phyloP scores from a whole-genome alignment of 2,329 filamentous ascomycete genomes.

The Penicillium sp. region DNA sequence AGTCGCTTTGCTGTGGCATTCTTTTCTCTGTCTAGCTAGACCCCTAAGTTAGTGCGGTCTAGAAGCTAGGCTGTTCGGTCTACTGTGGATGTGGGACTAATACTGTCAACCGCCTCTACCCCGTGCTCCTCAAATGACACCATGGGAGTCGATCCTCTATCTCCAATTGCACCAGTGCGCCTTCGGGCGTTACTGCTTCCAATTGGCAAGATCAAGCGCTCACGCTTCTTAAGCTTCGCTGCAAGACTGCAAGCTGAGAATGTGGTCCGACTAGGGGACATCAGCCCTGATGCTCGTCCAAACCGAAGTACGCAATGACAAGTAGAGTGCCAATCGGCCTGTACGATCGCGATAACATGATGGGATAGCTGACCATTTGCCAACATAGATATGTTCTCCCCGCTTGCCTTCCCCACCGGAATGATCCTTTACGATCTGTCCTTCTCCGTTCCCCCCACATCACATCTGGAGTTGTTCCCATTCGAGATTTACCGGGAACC shows the following conservation, averaged over 20 bases:
- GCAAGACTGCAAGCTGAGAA: conserved; percentile 75
- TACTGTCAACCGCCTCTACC: conserved; percentile 34
- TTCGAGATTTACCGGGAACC: conserved; percentile 91
- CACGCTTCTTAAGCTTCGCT: conserved; percentile 77
- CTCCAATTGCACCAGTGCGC: conserved; percentile 87
- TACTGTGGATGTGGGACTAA: conserved; percentile 36
- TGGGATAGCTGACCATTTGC: conserved; percentile 23
- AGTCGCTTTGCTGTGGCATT: background rate
- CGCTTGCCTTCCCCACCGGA: conserved; percentile 81
- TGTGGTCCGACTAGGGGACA: conserved; percentile 80
- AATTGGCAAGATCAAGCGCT: conserved; percentile 79
- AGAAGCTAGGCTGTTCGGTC: conserved; percentile 19
- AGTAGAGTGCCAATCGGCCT: background rate
- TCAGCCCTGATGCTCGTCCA: conserved; percentile 79
- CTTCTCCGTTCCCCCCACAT: conserved; percentile 75
- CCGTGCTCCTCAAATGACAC: conserved; percentile 51
- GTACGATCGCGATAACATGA: background rate
- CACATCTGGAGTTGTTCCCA: conserved; percentile 76
- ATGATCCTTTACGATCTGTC: conserved; percentile 86
- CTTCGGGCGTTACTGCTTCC: conserved; percentile 86
- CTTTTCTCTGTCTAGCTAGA: background rate
- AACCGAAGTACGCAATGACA: conserved; percentile 70
- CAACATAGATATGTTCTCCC: conserved; percentile 83
- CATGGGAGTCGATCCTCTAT: conserved; percentile 87
- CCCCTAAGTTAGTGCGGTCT: conserved; percentile 23